Evolutionary conservation across 1,284 basidiomycete species (phyloP).

Genomic region (Microbotryomycetes sp.): DNA sequence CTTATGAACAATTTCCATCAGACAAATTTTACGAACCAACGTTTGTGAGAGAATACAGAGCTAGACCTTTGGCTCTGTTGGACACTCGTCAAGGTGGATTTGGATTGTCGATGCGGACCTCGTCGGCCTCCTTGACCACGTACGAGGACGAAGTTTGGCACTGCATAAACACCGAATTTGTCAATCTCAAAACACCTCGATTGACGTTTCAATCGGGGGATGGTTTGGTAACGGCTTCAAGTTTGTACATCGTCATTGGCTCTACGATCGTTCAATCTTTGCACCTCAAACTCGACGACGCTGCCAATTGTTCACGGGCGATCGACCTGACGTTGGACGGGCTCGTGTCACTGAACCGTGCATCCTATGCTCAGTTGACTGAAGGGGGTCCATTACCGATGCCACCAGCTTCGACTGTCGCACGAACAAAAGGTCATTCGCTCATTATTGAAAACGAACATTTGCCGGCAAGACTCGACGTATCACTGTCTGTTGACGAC

Average conservation of each 20-base stretch:
- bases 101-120: not conserved
- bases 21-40: not conserved
- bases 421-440: not conserved
- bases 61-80: not conserved
- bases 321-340: not conserved
- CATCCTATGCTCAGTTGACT: not conserved
- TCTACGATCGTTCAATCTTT: not conserved
- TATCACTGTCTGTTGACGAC: not conserved
- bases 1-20: not conserved
- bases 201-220: not conserved
- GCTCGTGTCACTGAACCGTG: not conserved
- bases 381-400: not conserved
- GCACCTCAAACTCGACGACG: not conserved
- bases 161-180: not conserved
- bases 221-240: not conserved
- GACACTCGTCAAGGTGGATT: not conserved
- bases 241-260: not conserved
- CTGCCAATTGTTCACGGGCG: not conserved
- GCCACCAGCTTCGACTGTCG: not conserved
- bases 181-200: not conserved
- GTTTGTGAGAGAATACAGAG: not conserved
- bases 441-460: not conserved
- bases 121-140: no score
- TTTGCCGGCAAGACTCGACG: not conserved
- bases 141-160: not conserved